Conservation (phyloP, 805 yeast species). For the Teunomyces gatunensis region DNA sequence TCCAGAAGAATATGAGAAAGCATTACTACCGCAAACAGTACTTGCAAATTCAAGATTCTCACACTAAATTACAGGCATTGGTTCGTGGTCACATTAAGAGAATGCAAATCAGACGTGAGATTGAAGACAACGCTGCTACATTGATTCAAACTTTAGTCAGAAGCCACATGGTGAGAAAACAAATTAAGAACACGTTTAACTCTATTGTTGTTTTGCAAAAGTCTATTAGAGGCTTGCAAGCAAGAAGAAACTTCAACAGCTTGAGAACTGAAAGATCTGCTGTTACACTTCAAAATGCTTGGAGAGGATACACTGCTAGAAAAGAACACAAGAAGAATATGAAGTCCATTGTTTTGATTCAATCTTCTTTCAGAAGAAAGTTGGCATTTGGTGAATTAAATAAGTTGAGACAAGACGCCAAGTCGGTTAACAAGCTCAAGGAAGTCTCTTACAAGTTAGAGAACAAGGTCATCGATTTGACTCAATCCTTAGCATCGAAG, state of each 20-base stretch:
- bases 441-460: slow-evolving; percentile 92
- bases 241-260: slow-evolving; percentile 51
- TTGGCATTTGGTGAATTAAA: slow-evolving; percentile 65
- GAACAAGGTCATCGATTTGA: slow-evolving; percentile 94
- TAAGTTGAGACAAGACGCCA: slow-evolving; percentile 78
- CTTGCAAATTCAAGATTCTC: slow-evolving; percentile 50
- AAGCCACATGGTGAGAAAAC: slow-evolving; percentile 48
- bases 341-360: slow-evolving; percentile 66
- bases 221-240: slow-evolving; percentile 48
- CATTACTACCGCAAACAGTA: slow-evolving; percentile 61
- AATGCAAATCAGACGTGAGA: slow-evolving; percentile 49
- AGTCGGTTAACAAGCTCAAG: slow-evolving; percentile 83
- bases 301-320: slow-evolving; percentile 70
- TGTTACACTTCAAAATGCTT: slow-evolving; percentile 63
- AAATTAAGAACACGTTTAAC: slow-evolving; percentile 26
- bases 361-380: slow-evolving; percentile 73
- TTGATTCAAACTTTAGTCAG: slow-evolving; percentile 67
- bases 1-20: slow-evolving; percentile 80
- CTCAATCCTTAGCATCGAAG: slow-evolving; percentile 76
- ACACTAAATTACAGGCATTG: slow-evolving; percentile 56
- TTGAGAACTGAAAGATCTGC: slow-evolving; percentile 64
- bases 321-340: slow-evolving; percentile 42
- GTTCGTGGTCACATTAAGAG: slow-evolving; percentile 65
- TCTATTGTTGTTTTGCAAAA: slow-evolving; percentile 47
- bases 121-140: slow-evolving; percentile 61